phyloP scores from a whole-genome alignment of 2,329 filamentous ascomycete genomes.

The Nigrospora oryzae region DNA sequence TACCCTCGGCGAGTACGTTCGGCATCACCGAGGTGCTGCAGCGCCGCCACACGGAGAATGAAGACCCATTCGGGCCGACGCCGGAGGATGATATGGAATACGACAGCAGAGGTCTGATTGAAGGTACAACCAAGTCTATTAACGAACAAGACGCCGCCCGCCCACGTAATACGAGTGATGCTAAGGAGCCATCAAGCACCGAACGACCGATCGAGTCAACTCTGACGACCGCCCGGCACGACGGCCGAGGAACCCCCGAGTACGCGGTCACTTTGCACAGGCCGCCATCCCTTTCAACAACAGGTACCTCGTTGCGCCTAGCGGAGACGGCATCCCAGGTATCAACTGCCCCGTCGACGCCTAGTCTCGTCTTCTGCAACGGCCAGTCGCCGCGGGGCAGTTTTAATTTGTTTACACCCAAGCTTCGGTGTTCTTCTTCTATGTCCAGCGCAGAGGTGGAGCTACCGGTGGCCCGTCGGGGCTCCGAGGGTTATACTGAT shows the following conservation, averaged over 20 bases:
- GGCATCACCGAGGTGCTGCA: neutral
- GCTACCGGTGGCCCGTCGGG: neutral
- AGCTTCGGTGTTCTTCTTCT: conserved; percentile 6
- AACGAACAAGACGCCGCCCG: neutral
- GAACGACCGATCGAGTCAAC: neutral
- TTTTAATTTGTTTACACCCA: conserved; percentile 17
- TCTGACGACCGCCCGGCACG: too few species aligned
- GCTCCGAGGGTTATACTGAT: neutral
- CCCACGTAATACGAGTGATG: neutral
- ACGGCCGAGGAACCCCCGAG: too few species aligned
- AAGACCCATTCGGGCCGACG: too few species aligned
- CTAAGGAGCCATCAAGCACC: neutral
- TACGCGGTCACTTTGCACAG: too few species aligned
- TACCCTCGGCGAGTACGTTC: conserved; percentile 4
- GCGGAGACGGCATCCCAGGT: neutral
- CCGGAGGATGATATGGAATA: too few species aligned
- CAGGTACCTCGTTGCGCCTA: neutral
- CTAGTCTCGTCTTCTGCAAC: conserved; percentile 16
- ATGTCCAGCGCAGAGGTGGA: conserved; percentile 2
- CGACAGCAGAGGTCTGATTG: too few species aligned
- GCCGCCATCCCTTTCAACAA: neutral
- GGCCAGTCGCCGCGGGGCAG: conserved; percentile 18
- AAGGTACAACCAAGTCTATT: too few species aligned
- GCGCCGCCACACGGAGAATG: neutral
- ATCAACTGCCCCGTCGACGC: conserved; percentile 15